Evolutionary conservation across 257 asterid genomes (phyloP).

Genomic region (Solanum clarkiae): DNA sequence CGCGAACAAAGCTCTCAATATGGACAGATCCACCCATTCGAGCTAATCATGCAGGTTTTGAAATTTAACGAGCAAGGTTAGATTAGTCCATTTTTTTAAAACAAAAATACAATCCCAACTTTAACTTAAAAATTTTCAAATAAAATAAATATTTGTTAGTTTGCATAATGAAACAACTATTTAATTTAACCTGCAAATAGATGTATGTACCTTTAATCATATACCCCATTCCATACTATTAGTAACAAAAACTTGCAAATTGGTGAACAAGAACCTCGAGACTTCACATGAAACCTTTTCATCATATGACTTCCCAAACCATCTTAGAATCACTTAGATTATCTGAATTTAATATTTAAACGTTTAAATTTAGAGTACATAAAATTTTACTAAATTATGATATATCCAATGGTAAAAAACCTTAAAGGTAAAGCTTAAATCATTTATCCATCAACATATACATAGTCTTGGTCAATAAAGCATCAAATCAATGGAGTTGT

Average conservation of each 20-base stretch:
- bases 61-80: too few species aligned
- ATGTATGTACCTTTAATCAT: neutral
- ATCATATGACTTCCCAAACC: neutral
- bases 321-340: neutral
- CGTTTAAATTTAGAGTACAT: too few species aligned
- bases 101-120: too few species aligned
- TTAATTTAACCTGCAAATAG: neutral
- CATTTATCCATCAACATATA: accelerated
- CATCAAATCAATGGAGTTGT: neutral
- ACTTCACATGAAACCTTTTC: neutral
- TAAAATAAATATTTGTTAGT: too few species aligned
- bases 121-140: too few species aligned
- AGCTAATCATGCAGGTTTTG: too few species aligned
- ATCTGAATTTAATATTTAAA: neutral
- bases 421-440: neutral
- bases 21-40: too few species aligned
- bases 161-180: too few species aligned
- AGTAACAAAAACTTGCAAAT: neutral
- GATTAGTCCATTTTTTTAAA: too few species aligned
- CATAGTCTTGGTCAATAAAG: neutral
- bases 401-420: neutral
- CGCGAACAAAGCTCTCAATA: too few species aligned
- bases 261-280: neutral
- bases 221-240: neutral
- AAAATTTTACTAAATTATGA: too few species aligned